A percentile compares a stretch with the other conserved stretches of the same genome.
phyloP scores from a whole-genome alignment of 2,329 filamentous ascomycete genomes.

The Alternaria consortialis region DNA sequence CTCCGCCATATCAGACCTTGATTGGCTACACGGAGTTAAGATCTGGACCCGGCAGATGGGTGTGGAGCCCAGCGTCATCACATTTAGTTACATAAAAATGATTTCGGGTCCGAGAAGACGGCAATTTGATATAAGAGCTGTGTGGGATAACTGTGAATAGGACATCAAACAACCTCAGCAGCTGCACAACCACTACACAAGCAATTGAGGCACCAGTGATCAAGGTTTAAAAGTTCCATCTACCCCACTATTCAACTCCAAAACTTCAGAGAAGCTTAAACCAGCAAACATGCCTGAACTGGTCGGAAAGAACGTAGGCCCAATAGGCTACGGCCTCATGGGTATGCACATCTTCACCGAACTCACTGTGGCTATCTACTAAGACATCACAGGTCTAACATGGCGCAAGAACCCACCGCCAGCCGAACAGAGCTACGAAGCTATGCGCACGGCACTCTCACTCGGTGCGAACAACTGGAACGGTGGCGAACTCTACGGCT shows the following conservation, averaged over 20 bases:
- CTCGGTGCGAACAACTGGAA: constrained; percentile 60
- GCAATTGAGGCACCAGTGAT: constrained; percentile 2
- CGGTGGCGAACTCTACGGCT: constrained; percentile 60
- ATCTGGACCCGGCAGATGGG: not conserved
- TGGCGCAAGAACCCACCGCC: constrained; percentile 54
- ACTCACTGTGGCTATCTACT: constrained; percentile 7
- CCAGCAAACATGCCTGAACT: constrained; percentile 44
- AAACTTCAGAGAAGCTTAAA: constrained; percentile 8
- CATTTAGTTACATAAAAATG: constrained; percentile 3
- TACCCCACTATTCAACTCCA: constrained; percentile 7
- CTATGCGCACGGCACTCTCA: constrained; percentile 56
- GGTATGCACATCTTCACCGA: constrained; percentile 34
- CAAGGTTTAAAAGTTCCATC: not conserved
- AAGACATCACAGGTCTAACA: constrained; percentile 52
- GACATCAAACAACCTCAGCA: not conserved
- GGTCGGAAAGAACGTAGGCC: constrained; percentile 50
- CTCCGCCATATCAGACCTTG: not conserved
- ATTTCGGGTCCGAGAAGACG: constrained; percentile 9
- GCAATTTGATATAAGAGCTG: not conserved
- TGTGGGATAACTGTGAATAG: not conserved
- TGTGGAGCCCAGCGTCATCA: constrained; percentile 9
- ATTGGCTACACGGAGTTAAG: constrained; percentile 15
- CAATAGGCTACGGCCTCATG: constrained; percentile 60
- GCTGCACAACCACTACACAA: not conserved
- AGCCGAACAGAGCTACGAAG: constrained; percentile 52